These are phyloP conservation scores for Geosmithia flava DNA, from an alignment of 2,329 filamentous ascomycete genomes.

Conservation along the genomic window DNA sequence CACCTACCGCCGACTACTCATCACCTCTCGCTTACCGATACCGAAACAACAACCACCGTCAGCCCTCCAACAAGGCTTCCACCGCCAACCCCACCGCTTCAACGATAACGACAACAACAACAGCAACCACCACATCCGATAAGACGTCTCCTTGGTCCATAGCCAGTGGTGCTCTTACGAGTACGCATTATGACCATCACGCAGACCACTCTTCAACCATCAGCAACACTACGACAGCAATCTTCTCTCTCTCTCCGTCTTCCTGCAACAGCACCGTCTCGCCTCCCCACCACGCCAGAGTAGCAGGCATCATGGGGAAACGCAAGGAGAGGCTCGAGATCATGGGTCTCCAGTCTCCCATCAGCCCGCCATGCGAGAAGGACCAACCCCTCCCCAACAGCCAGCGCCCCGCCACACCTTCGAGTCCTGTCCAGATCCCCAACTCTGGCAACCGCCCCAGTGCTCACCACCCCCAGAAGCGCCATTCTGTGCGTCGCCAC, in stretches of 20 bases:
- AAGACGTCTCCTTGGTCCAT: slow-evolving; percentile 1
- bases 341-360: slow-evolving; percentile 11
- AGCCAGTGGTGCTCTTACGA: no score
- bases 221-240: no score
- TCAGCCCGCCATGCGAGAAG: slow-evolving; percentile 11
- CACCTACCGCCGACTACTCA: no score
- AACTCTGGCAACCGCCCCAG: slow-evolving; percentile 25
- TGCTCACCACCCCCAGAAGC: slow-evolving; percentile 16
- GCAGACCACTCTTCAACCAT: no score
- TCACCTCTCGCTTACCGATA: background rate
- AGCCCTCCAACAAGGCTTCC: no score
- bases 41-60: background rate
- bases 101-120: background rate
- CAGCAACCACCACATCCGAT: background rate
- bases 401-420: slow-evolving; percentile 21
- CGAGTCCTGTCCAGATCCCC: slow-evolving; percentile 44
- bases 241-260: no score
- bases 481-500: slow-evolving; percentile 21
- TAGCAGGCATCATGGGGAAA: slow-evolving; percentile 15
- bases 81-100: no score
- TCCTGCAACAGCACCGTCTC: no score
- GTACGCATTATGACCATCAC: slow-evolving; percentile 4
- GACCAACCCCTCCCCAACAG: background rate
- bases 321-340: slow-evolving; percentile 18
- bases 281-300: no score